These are phyloP conservation scores for Glarea lozoyensis DNA, from an alignment of 495 filamentous ascomycete species.

Conservation along the genomic window DNA sequence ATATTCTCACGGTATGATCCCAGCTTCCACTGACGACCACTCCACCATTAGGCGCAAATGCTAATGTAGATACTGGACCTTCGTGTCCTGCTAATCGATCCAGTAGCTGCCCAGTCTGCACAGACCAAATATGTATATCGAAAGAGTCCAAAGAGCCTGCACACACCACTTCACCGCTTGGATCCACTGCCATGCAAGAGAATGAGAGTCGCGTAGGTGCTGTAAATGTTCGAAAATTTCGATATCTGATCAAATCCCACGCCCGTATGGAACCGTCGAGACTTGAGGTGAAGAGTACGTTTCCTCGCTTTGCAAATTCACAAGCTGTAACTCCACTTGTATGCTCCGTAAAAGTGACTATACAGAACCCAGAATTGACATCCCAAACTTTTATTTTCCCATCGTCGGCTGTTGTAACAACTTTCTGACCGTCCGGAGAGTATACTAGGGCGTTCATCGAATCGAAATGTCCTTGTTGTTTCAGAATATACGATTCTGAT, in stretches of 20 bases:
- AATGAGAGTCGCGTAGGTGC: slow-evolving; percentile 87
- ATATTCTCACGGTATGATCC: slow-evolving; percentile 90
- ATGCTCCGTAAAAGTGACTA: slow-evolving; percentile 97
- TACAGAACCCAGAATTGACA: slow-evolving; percentile 89
- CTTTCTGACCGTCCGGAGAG: slow-evolving; percentile 84
- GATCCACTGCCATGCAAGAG: slow-evolving; percentile 90
- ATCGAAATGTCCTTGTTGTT: slow-evolving; percentile 96
- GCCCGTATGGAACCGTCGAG: slow-evolving; percentile 89
- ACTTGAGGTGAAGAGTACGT: slow-evolving; percentile 88
- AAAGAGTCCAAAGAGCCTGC: slow-evolving; percentile 93
- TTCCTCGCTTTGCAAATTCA: slow-evolving; percentile 88
- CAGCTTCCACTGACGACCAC: slow-evolving; percentile 83
- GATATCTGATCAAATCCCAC: slow-evolving; percentile 93
- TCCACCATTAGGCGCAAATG: slow-evolving; percentile 79
- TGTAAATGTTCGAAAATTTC: slow-evolving; percentile 95
- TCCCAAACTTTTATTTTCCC: slow-evolving; percentile 99
- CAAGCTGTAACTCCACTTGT: slow-evolving; percentile 92
- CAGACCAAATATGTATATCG: slow-evolving; percentile 95
- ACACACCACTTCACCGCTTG: slow-evolving; percentile 89
- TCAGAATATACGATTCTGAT: slow-evolving; percentile 97
- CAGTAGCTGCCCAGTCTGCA: slow-evolving; percentile 92
- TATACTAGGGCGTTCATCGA: slow-evolving; percentile 91
- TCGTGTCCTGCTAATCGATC: slow-evolving; percentile 89
- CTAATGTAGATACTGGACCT: slow-evolving; percentile 77
- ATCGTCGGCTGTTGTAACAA: slow-evolving; percentile 90